Evolutionary conservation across 2,329 filamentous ascomycete genomes (phyloP), one percentile per base, ranked within the genome.

Genomic region (Botrytis deweyae): DNA sequence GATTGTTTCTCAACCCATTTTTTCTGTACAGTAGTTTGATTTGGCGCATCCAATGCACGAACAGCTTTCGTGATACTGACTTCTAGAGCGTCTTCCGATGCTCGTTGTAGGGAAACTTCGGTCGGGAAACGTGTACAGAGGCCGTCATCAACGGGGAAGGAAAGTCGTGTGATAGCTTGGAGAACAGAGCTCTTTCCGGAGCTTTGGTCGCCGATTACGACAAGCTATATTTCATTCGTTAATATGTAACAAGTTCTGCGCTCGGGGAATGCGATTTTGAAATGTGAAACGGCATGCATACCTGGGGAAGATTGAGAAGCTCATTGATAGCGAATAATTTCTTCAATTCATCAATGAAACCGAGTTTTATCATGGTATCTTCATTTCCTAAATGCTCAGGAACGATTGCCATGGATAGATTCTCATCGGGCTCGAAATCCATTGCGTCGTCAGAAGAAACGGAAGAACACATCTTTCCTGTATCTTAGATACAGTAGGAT

Each of bases 161-260:
- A 80, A 9, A 84, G 75, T 1, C 78, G 77, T 2, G 82, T 84
- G 63, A 83, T 33, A 52, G 80, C 76, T 77, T 83, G 76, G 44
- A 83, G 74, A 42, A 81, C 73, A 14, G 78, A 84, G 36, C 75
- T 81, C 76, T 80, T 83, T 0, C 84, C 83, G n/a, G 80, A 81
- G 0, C 81, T 84, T 72, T 85, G 82, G 66, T 84, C 83, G 5
- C 84, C 83, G 20, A 82, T 79, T 20, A 83, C 83, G 1, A 83
- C 82, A 1, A 84, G 74, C 77, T 77, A 22, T 25, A 42, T 20
- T 4, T n/a, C 44, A 42, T 74, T 14, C 70, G 68, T 55, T 10
- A 38, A 4, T 14, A n/a, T 1, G 0, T 8, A 0, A 7, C 1
- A 12, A 20, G 4, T 20, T 38, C 8, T 18, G 14, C 18, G 16